phyloP scores from a whole-genome alignment of 805 yeast species.

The Yamadazyma phyllophila region DNA sequence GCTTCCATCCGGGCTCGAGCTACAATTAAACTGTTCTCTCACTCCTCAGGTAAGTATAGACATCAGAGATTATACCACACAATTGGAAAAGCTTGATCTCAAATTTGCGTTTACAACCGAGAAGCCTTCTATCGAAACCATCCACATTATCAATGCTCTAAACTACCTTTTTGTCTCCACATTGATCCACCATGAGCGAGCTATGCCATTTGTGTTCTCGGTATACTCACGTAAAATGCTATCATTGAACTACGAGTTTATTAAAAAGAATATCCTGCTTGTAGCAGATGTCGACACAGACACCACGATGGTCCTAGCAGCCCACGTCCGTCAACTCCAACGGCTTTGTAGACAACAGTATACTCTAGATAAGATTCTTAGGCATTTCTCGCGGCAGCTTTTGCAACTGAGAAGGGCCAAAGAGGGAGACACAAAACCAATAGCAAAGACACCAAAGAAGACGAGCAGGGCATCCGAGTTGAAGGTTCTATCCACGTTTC shows the following conservation, averaged over 20 bases:
- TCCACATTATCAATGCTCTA: neutral
- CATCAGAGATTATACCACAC: neutral
- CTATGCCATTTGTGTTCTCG: constrained; percentile 32
- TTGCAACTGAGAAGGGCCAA: constrained; percentile 1
- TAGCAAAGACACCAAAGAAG: neutral
- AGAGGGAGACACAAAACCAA: neutral
- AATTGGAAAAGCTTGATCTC: constrained; percentile 4
- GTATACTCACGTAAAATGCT: constrained; percentile 26
- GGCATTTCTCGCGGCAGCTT: neutral
- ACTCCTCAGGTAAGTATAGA: neutral
- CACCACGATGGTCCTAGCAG: neutral
- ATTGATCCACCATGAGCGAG: constrained; percentile 25
- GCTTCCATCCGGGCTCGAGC: neutral
- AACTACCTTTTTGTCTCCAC: constrained; percentile 17
- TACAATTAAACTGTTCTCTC: constrained; percentile 1
- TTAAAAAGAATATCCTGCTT: constrained; percentile 1
- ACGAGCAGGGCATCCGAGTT: neutral
- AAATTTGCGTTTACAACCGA: neutral
- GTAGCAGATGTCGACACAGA: neutral
- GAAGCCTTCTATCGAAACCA: neutral
- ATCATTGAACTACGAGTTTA: constrained; percentile 17
- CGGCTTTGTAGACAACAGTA: neutral
- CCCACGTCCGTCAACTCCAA: neutral
- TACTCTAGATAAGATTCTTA: neutral
- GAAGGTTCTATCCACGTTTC: neutral